Conservation (phyloP, 1,139 yeast genomes). For the Yamadazyma atlantica region DNA sequence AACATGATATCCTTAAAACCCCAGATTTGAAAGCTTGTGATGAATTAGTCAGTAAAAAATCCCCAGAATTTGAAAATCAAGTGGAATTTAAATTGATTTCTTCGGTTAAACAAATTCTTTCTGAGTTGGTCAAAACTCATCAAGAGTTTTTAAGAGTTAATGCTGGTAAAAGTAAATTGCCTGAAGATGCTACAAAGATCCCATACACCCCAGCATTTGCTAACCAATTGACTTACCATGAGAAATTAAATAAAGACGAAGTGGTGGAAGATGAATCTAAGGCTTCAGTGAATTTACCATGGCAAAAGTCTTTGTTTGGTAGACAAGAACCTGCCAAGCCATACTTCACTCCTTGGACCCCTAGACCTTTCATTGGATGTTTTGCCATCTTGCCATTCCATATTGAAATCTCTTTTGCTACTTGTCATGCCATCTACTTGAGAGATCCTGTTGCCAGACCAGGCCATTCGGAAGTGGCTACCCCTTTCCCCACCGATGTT, state of each 20-base stretch:
- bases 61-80: slow-evolving; percentile 33
- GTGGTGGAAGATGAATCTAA: slow-evolving; percentile 53
- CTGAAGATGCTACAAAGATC: slow-evolving; percentile 26
- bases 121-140: slow-evolving; percentile 52
- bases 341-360: slow-evolving; percentile 95
- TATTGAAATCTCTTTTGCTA: slow-evolving; percentile 81
- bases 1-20: slow-evolving; percentile 26
- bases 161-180: slow-evolving; percentile 25
- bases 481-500: slow-evolving; percentile 80
- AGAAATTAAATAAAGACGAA: slow-evolving; percentile 51
- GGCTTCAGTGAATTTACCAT: slow-evolving; percentile 59
- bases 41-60: slow-evolving; percentile 31
- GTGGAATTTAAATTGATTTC: slow-evolving; percentile 42
- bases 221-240: slow-evolving; percentile 48
- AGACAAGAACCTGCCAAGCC: slow-evolving; percentile 73
- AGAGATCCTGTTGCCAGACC: slow-evolving; percentile 98
- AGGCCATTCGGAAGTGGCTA: slow-evolving; percentile 91
- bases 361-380: slow-evolving; percentile 90
- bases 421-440: slow-evolving; percentile 93
- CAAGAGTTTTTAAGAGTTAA: slow-evolving; percentile 49
- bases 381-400: slow-evolving; percentile 92
- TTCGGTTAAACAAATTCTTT: slow-evolving; percentile 53
- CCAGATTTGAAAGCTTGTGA: slow-evolving; percentile 16
- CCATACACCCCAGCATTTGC: slow-evolving; percentile 63
- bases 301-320: slow-evolving; percentile 79